A percentile compares a stretch with the other conserved stretches of the same genome.
phyloP scores from a whole-genome alignment of 805 yeast genomes.

The Starmerella sp. region DNA sequence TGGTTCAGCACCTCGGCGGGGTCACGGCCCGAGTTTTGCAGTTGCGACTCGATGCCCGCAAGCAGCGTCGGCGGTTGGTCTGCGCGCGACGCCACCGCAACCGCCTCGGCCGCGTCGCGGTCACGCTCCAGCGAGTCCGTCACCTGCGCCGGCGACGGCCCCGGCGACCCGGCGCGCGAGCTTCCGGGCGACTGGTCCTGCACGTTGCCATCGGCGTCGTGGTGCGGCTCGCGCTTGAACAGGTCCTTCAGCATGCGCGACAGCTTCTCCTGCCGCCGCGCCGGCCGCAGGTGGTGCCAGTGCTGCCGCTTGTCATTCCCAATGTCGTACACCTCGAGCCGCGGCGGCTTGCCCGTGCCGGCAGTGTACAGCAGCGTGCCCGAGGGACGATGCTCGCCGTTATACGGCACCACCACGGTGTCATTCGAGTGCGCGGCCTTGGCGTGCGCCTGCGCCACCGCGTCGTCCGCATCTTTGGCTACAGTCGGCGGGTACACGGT shows the following conservation, averaged over 20 bases:
- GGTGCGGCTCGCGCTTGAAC: conserved; percentile 19
- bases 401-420: background rate
- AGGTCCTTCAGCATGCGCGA: conserved; percentile 20
- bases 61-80: conserved; percentile 22
- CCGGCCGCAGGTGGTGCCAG: conserved; percentile 64
- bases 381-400: background rate
- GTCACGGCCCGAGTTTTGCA: conserved; percentile 12
- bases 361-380: conserved; percentile 5
- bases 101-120: conserved; percentile 20
- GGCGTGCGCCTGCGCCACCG: background rate
- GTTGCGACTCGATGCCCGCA: conserved; percentile 14
- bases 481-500: background rate
- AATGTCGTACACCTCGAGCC: conserved; percentile 28
- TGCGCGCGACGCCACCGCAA: conserved; percentile 8
- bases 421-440: background rate
- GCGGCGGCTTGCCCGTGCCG: conserved; percentile 20
- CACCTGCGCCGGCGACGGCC: background rate
- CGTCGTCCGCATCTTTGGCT: background rate
- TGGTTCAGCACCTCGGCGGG: conserved; percentile 18
- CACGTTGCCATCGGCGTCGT: conserved; percentile 1
- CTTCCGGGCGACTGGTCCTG: conserved; percentile 1
- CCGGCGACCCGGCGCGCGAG: conserved; percentile 9
- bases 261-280: conserved; percentile 36
- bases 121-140: conserved; percentile 14
- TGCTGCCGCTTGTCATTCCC: conserved; percentile 42